Evolutionary conservation across 2,329 filamentous ascomycete species (phyloP), one percentile per base, ranked within the genome.

Genomic region (Hypoxylon sp.): DNA sequence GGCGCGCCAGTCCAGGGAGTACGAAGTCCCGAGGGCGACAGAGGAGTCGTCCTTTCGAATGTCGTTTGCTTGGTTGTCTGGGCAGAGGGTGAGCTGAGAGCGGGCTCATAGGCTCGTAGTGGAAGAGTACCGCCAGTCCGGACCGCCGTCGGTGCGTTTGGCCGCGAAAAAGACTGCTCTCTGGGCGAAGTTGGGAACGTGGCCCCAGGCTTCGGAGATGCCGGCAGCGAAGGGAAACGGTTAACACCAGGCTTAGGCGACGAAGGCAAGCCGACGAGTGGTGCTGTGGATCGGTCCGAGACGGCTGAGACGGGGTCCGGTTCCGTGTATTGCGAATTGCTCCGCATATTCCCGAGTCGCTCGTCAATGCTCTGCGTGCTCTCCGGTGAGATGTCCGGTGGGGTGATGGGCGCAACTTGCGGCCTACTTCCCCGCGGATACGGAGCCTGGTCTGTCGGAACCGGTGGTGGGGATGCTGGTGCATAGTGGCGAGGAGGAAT

Each of bases 21-120:
- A 46, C 85, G 85, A 22, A 87, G 81, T 0, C 85, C 86, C 0
- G 78, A 79, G 2, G 89, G 88, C 2, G 86, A 87, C 59, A 86
- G 72, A 1, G 85, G 84, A 0, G 78, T 80, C 20, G 78, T 80
- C 30, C 88, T 81, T 72, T 90, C 87, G 66, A 91, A 86, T 1
- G 89, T 85, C 0, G 88, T 91, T 75, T 89, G 87, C 79, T 89
- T 90, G 26, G 86, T 87, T 3, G 80, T 83, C 54, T 82, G 79
- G 32, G 79, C 77, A 4, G 81, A 80, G 3, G 86, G 86, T 26
- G 86, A 87, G 52, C 77, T 77, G 48, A 87, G 66, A 1, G 84
- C 74, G n/a, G 85, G 82, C 73, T 90, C 87, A 68, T 89, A 90
- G 5, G 87, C 86, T 64, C 87, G 85, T 54, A 90, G 79, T 0